Percentiles rank a stretch among this genome's conserved stretches.
Conservation (phyloP, 805 yeast species). For the Candida verbasci region DNA sequence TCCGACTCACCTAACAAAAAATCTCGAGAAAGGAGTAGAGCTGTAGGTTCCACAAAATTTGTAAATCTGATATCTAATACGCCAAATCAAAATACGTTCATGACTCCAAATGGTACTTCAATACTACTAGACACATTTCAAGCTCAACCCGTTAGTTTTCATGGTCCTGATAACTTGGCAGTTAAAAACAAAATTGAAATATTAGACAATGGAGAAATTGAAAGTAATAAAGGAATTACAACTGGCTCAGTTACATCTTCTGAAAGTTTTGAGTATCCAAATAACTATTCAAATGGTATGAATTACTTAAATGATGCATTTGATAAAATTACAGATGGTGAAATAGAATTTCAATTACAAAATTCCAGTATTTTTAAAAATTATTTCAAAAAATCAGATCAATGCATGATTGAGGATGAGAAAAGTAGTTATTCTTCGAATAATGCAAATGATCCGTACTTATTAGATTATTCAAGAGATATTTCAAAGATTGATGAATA, state of each 20-base stretch:
- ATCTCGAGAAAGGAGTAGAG: neutral
- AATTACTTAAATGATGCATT: conserved; percentile 21
- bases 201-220: neutral
- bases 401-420: neutral
- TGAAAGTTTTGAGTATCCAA: conserved; percentile 1
- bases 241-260: neutral
- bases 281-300: conserved; percentile 18
- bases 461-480: conserved; percentile 32
- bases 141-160: neutral
- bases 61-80: neutral
- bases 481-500: conserved; percentile 27
- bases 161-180: no score
- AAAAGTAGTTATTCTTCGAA: neutral
- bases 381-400: conserved; percentile 12
- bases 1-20: neutral
- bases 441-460: conserved; percentile 12
- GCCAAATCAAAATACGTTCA: conserved; percentile 4
- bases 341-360: conserved; percentile 18
- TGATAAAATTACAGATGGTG: conserved; percentile 21
- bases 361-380: conserved; percentile 24
- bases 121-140: conserved; percentile 3
- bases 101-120: conserved; percentile 13
- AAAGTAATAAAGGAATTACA: no score
- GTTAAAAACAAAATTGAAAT: no score
- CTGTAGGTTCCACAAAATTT: neutral